Base-by-base conservation (phyloP, 2,329 filamentous ascomycete genomes). In the Rhynchosporium agropyri region DNA sequence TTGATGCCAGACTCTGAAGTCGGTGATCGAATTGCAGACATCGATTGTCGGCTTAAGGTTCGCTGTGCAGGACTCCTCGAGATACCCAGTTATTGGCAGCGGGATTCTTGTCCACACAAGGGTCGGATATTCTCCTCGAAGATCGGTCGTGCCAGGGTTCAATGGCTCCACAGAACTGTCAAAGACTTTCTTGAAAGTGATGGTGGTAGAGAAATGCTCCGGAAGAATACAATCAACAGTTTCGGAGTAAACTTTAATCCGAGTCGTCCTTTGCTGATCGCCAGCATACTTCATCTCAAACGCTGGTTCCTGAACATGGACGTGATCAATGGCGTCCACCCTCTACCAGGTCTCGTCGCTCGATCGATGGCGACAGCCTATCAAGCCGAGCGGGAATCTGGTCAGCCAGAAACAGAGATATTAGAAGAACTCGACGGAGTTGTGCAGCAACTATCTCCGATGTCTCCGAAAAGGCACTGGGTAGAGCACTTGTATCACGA, bases 111-210 rank as follows among this genome's bases (percentile, higher is more conserved):
- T 9, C 46, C 46, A 29, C 46, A 49, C 7, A 49, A 20, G 5
- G 46, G 46, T 13, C 20, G 46, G 12, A 49, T 49, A 7, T 49
- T 10, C 12, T 49, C 26, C 4, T 28, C 46, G 26, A 7, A 49
- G 7, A 49, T 49, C 3, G 46, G 12, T 8, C 7, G 36, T 6
- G 38, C 63, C 9, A 60, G 7, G 10, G 57, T 65, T n/a, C 63
- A 65, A 49, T 65, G 63, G 31, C 59, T 66, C 1, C 64, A 66
- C 31, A 46, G 64, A 38, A 66, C 64, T 3, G 64, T 66, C 4
- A 64, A 55, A 42, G 64, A 66, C 33, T 66, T 50, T 13, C 12
- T 49, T 20, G 46, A 49, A 29, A 49, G 20, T 6, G 46, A 29
- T 49, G 26, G 26, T 49, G 46, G 46, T 3, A 29, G 46, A 49